Conservation (phyloP, 2,329 filamentous ascomycete genomes). For the Eutypella sp. region DNA sequence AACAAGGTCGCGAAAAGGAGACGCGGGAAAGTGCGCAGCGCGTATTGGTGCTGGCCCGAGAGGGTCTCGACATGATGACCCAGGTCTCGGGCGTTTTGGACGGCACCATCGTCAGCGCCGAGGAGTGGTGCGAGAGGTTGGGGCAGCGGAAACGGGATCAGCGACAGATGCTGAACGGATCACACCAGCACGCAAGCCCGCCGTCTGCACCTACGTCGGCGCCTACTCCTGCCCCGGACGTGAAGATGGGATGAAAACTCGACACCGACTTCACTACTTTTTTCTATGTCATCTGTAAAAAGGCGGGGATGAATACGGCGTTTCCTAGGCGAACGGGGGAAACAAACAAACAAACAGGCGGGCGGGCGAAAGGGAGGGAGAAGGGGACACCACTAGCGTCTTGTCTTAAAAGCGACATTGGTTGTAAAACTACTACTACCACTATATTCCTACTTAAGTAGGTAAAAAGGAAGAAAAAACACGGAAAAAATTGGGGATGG, state of each 20-base stretch:
- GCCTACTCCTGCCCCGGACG: conserved; percentile 1
- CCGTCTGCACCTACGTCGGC: neutral
- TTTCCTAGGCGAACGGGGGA: too few species aligned
- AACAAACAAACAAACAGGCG: too few species aligned
- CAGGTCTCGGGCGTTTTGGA: conserved; percentile 86
- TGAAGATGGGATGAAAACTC: conserved; percentile 3
- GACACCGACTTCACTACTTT: too few species aligned
- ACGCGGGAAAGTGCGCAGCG: conserved; percentile 61
- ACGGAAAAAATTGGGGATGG: neutral
- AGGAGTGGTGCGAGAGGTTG: conserved; percentile 82
- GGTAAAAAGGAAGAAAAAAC: too few species aligned
- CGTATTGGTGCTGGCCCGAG: conserved; percentile 79
- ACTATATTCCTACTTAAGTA: too few species aligned
- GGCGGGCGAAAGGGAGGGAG: too few species aligned
- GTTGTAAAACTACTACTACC: too few species aligned
- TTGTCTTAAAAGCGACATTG: too few species aligned
- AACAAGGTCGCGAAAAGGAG: conserved; percentile 35
- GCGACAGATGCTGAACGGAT: conserved; percentile 19
- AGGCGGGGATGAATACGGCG: too few species aligned
- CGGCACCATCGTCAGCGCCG: conserved; percentile 83
- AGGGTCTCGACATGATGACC: conserved; percentile 89
- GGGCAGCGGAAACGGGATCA: conserved; percentile 44
- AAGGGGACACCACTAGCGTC: too few species aligned
- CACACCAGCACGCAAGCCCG: conserved; percentile 8
- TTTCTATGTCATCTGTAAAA: too few species aligned